Conservation (phyloP, 305 asterid species). For the Nicotiana rustica region DNA sequence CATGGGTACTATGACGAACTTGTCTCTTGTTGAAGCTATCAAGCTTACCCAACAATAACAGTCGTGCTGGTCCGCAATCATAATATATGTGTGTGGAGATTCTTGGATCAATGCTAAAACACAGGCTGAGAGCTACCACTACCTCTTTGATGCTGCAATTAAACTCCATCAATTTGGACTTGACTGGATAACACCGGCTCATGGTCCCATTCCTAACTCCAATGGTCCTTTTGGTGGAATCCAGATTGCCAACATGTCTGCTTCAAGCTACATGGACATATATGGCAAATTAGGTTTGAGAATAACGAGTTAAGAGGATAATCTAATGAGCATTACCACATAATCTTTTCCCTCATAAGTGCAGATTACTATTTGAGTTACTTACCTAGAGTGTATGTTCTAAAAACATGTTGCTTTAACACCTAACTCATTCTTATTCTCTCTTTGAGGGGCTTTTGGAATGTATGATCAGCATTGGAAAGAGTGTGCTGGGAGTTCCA, state of each 20-base stretch:
- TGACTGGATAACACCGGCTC: conserved; percentile 88
- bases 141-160: conserved; percentile 93
- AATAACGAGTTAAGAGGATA: too few species aligned
- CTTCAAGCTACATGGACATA: conserved; percentile 49
- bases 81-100: conserved; percentile 88
- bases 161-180: conserved; percentile 89
- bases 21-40: conserved; percentile 36
- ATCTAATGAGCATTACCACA: too few species aligned
- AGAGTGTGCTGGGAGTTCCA: conserved; percentile 84
- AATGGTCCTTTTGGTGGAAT: conserved; percentile 46
- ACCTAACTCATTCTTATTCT: conserved; percentile 54
- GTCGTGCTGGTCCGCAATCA: conserved; percentile 93
- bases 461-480: conserved; percentile 76
- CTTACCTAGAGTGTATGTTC: conserved; percentile 2
- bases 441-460: conserved; percentile 59
- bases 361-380: too few species aligned
- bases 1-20: conserved; percentile 91
- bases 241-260: conserved; percentile 44
- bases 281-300: conserved; percentile 53
- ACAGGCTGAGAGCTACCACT: conserved; percentile 94
- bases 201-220: conserved; percentile 64
- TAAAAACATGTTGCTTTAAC: conserved; percentile 7
- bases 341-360: too few species aligned
- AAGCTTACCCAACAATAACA: conserved; percentile 84
- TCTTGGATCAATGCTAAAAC: conserved; percentile 93